Conservation (phyloP, 2,329 filamentous ascomycete species). For the Sporothrix phasma region DNA sequence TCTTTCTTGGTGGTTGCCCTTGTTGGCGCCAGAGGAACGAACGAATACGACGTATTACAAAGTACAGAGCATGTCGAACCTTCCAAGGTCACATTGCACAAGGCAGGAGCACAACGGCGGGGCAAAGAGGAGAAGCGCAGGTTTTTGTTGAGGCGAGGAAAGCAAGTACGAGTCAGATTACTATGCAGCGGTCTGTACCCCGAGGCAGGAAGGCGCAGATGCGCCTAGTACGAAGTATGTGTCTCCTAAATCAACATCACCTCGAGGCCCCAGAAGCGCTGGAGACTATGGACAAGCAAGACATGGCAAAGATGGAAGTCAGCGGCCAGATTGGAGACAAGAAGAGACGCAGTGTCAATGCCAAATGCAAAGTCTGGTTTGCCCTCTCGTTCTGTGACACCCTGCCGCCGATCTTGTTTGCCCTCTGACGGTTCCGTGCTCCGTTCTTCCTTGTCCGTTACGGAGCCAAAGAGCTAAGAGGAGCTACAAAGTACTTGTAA, state of each 20-base stretch:
- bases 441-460: background rate
- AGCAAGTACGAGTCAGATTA: background rate
- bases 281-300: background rate
- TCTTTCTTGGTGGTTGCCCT: background rate
- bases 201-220: background rate
- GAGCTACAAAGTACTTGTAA: too few species aligned
- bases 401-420: constrained; percentile 9
- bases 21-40: background rate
- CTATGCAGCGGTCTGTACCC: background rate
- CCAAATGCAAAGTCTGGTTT: background rate
- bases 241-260: background rate
- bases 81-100: background rate
- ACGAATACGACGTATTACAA: too few species aligned
- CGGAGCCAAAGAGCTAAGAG: background rate
- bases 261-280: background rate
- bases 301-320: background rate
- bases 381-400: constrained; percentile 10
- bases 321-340: background rate
- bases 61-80: too few species aligned
- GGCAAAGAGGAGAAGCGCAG: background rate
- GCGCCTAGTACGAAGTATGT: background rate
- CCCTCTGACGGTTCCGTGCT: background rate
- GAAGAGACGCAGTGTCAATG: background rate
- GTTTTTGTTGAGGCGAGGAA: constrained; percentile 4
- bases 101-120: background rate